Evolutionary conservation across 768 basidiomycete species (phyloP).

Genomic region (Pulveroboletus sp.): DNA sequence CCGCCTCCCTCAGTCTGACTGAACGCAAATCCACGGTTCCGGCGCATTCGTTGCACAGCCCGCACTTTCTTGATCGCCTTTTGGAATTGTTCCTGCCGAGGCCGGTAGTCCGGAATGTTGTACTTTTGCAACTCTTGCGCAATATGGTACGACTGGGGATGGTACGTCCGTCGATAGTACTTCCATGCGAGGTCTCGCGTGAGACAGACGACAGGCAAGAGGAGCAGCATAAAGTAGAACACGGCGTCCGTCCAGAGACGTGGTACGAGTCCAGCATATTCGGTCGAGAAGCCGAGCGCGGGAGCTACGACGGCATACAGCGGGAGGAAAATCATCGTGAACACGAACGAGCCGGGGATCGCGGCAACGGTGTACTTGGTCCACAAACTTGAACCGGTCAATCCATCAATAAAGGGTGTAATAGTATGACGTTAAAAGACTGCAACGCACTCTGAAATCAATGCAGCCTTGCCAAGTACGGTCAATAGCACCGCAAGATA

Average conservation of each 20-base stretch:
- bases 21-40: constrained; percentile 96
- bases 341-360: constrained; percentile 94
- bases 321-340: constrained; percentile 95
- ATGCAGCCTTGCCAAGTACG: constrained; percentile 93
- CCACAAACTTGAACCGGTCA: constrained; percentile 66
- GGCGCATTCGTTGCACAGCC: constrained; percentile 95
- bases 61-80: constrained; percentile 99
- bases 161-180: constrained; percentile 91
- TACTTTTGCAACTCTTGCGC: constrained; percentile 99
- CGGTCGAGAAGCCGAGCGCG: constrained; percentile 79
- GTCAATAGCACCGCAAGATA: constrained; percentile 92
- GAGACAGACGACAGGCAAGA: constrained; percentile 82
- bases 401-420: background rate
- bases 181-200: constrained; percentile 93
- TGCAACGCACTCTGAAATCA: constrained; percentile 88
- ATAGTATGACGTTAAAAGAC: background rate
- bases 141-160: constrained; percentile 92
- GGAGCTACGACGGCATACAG: constrained; percentile 87
- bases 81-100: constrained; percentile 98
- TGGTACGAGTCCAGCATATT: constrained; percentile 87
- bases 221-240: constrained; percentile 85
- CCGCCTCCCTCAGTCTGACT: constrained; percentile 87
- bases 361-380: constrained; percentile 98
- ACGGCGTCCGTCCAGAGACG: constrained; percentile 83
- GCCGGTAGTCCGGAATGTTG: constrained; percentile 94